Conservation (phyloP, 1,139 yeast genomes). For the Geotrichum restrictum region DNA sequence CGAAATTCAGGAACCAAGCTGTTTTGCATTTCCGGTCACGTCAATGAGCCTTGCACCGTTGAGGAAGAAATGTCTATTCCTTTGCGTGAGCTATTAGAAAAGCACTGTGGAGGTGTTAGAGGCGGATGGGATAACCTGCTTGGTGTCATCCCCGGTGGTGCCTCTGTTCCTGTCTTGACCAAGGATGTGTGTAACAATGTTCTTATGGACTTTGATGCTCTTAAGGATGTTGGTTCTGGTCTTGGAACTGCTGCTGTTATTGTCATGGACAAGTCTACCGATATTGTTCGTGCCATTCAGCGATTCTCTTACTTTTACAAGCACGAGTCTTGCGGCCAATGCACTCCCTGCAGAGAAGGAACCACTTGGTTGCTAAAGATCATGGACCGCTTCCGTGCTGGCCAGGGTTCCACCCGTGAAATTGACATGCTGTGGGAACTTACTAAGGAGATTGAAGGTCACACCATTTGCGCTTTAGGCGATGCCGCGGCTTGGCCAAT, state of each 20-base stretch:
- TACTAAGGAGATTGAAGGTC: conserved; percentile 82
- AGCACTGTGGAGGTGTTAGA: conserved; percentile 82
- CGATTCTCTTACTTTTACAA: conserved; percentile 76
- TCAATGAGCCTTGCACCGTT: conserved; percentile 85
- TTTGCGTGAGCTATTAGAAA: conserved; percentile 70
- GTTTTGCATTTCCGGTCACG: conserved; percentile 84
- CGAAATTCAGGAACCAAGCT: conserved; percentile 78
- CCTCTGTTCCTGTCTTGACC: conserved; percentile 77
- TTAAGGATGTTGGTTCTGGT: conserved; percentile 79
- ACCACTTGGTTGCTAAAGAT: conserved; percentile 78
- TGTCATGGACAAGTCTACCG: conserved; percentile 83
- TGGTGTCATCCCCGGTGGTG: conserved; percentile 86
- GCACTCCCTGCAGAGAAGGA: conserved; percentile 94
- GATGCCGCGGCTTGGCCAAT: conserved; percentile 94
- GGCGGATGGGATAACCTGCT: conserved; percentile 90
- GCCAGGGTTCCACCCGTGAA: conserved; percentile 75
- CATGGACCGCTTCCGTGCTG: conserved; percentile 75
- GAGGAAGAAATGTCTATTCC: conserved; percentile 93
- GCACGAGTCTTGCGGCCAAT: conserved; percentile 91
- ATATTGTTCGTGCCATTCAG: conserved; percentile 78
- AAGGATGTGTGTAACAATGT: conserved; percentile 62
- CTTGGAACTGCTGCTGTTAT: conserved; percentile 90
- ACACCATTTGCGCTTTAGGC: conserved; percentile 85
- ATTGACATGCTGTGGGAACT: conserved; percentile 79
- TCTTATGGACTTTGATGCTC: conserved; percentile 81